Evolutionary conservation across 805 yeast genomes (phyloP), one percentile per base, ranked within the genome.

Genomic region (Saturnispora ahearnii): DNA sequence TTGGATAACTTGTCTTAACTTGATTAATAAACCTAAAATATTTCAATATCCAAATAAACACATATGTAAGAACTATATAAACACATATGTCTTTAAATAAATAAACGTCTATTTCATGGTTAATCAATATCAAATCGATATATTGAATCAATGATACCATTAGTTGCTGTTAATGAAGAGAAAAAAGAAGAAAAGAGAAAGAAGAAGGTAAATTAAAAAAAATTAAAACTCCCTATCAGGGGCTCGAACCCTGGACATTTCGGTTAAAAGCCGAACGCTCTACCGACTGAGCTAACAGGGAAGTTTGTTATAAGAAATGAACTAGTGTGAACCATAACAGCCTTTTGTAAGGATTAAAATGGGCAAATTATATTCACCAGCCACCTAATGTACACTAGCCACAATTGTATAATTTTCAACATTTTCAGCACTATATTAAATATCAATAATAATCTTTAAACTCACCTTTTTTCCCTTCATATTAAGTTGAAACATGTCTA

Each of bases 241-340:
- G 78, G 78, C 78, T 73, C 75, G 78, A 73, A 73, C 78, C 78
- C 78, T 72, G 75, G 77, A 73, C 78, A 72, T 73, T 73, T 73
- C 76, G 76, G 76, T 72, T 74, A 74, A 74, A 74, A 76, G 81
- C 79, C 79, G 79, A 75, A 75, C 79, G 79, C 80, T 76, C 79
- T 73, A 76, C 79, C 81, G 74, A 75, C 81, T 75, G 81, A 76
- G 80, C 81, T 76, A 76, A 67, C 65, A 59, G 64, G 73, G 73
- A 69, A 31, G 33, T 48, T 34, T 45, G 43, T 26, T 26, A 26
- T 26, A 26, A 18, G 18, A 18, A 18, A 18, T 18, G 18, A 18
- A 18, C 18, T 18, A 18, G 18, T 18, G 18, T 18, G 18, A 2
- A 18, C 2, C 18, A 18, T 18, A 18, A 18, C 18, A 18, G 18